Base-by-base conservation (phyloP, 768 basidiomycete species). In the Pleurotus sapidus region DNA sequence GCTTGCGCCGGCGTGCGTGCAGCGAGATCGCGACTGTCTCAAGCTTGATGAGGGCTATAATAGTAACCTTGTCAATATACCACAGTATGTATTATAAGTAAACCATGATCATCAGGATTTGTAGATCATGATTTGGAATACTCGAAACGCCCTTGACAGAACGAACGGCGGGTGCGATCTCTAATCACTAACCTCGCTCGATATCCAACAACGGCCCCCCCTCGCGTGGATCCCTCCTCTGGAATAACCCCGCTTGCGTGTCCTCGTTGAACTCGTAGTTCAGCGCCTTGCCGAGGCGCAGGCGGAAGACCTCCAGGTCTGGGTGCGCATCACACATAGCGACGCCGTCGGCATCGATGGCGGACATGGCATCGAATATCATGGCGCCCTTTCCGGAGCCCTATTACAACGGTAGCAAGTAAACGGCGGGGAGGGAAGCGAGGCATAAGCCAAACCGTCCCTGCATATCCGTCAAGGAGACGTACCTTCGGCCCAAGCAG, bases 191-290 rank as follows among this genome's bases (percentile, higher is more conserved):
- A 86, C 89, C 89, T 72, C 93, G 78, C 70, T 92, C 91, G 46
- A 94, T 85, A 64, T 93, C 91, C 15, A 93, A 74, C 5, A 86
- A 82, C 3, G 93, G 84, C 1, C 92, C 91, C 61, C 86, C 91
- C 79, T 95, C 92, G 67, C 87, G 72, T 14, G 93, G 92, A 74
- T 96, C 92, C 40, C 86, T 76, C 56, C 92, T 72, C 65, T 91
- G 89, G 72, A 94, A 94, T 18, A 95, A 70, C 6, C 86, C 87
- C 2, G 83, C 84, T 68, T 91, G 89, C 23, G 86, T 87, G 67
- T 91, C 89, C 71, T 91, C 90, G 60, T 89, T 86, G 73, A 80
- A 94, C 67, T 96, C 93, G 64, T 86, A 93, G 63, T 93, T 91
- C 42, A 94, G 72, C 9, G 90, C 86, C 69, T 93, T 93, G 47